Evolutionary conservation across 495 filamentous ascomycete species (phyloP).

Genomic region (Penicillium egyptiacum): DNA sequence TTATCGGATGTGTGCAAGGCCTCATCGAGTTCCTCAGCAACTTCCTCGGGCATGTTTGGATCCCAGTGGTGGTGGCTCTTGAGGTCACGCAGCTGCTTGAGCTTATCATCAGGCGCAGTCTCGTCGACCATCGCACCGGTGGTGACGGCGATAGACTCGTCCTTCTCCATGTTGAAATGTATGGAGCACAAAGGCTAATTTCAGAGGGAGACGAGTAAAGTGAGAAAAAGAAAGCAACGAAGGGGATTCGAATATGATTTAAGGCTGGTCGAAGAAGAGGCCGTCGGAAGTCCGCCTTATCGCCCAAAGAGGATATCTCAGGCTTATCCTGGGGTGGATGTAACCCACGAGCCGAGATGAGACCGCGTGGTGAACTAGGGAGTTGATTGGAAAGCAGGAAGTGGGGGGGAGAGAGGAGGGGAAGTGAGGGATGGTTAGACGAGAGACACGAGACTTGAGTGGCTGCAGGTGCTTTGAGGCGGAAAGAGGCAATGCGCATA

Average conservation of each 20-base stretch:
- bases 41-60: slow-evolving; percentile 64
- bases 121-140: slow-evolving; percentile 35
- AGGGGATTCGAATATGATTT: background rate
- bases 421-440: background rate
- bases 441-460: background rate
- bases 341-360: slow-evolving; percentile 14
- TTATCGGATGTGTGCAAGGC: slow-evolving; percentile 56
- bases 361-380: background rate
- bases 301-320: slow-evolving; percentile 14
- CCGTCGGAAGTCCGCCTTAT: slow-evolving; percentile 25
- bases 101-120: slow-evolving; percentile 43
- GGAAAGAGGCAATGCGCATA: background rate
- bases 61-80: slow-evolving; percentile 66
- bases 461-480: background rate
- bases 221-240: slow-evolving; percentile 7
- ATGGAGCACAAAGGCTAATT: slow-evolving; percentile 6
- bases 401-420: slow-evolving; percentile 7
- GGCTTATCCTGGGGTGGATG: slow-evolving; percentile 11
- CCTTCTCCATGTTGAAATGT: slow-evolving; percentile 31
- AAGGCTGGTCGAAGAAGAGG: slow-evolving; percentile 1
- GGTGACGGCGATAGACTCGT: slow-evolving; percentile 29
- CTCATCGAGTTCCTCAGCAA: slow-evolving; percentile 59
- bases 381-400: slow-evolving; percentile 9
- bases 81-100: slow-evolving; percentile 43
- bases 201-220: slow-evolving; percentile 48